These are phyloP conservation scores for Piloderma croceum DNA, from an alignment of 768 basidiomycete species.

Conservation along the genomic window DNA sequence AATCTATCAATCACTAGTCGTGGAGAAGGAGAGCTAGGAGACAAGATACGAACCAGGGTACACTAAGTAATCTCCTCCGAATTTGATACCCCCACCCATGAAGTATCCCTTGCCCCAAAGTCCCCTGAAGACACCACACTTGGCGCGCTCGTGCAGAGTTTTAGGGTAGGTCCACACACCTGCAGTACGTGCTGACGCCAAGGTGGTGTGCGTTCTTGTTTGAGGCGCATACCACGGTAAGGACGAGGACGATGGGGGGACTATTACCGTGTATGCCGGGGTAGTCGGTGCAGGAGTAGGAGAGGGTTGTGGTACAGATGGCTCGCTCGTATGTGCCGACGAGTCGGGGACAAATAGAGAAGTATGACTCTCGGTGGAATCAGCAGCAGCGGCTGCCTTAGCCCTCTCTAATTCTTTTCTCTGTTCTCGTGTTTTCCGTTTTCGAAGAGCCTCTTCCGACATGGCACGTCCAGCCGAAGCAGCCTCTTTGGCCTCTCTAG, in stretches of 20 bases:
- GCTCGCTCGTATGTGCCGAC: not conserved
- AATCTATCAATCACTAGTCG: slow-evolving; percentile 1
- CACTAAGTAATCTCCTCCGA: slow-evolving; percentile 93
- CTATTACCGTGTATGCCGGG: slow-evolving; percentile 47
- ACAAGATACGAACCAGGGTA: slow-evolving; percentile 74
- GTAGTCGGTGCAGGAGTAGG: not conserved
- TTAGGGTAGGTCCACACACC: slow-evolving; percentile 76
- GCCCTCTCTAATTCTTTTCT: slow-evolving; percentile 6
- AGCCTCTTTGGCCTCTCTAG: slow-evolving; percentile 44
- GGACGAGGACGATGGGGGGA: slow-evolving; percentile 58
- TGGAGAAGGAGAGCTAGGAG: slow-evolving; percentile 1
- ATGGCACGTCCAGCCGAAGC: slow-evolving; percentile 35
- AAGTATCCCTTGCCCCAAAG: slow-evolving; percentile 82
- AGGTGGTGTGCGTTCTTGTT: slow-evolving; percentile 42
- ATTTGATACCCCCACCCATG: slow-evolving; percentile 87
- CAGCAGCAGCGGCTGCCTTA: not conserved
- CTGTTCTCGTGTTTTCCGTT: slow-evolving; percentile 67
- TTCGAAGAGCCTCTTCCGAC: slow-evolving; percentile 60
- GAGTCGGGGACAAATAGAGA: not conserved
- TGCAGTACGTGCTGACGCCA: slow-evolving; percentile 56
- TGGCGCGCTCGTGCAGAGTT: slow-evolving; percentile 59
- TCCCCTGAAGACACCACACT: slow-evolving; percentile 73
- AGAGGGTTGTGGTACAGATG: not conserved
- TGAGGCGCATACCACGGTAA: slow-evolving; percentile 64
- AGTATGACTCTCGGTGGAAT: slow-evolving; percentile 4